Evolutionary conservation across 23 red algal species (phyloP).

Genomic region (Agarophyton chilense): DNA sequence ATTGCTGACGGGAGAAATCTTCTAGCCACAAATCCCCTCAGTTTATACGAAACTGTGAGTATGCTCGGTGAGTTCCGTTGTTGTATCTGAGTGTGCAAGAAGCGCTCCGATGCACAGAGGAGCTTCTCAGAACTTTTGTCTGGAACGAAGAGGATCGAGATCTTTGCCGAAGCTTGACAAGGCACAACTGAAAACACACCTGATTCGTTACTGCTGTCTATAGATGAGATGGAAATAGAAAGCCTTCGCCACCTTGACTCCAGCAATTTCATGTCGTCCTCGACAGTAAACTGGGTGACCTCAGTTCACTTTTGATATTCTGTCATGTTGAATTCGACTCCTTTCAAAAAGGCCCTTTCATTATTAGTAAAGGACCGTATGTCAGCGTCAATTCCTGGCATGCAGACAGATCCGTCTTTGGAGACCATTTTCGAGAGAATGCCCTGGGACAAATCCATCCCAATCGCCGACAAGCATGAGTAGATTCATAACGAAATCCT

Average conservation of each 20-base stretch:
- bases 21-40: conserved; percentile 88
- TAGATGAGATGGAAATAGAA: too few species aligned
- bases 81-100: conserved; percentile 70
- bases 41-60: conserved; percentile 46
- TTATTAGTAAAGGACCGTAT: conserved; percentile 30
- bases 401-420: conserved; percentile 42
- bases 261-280: conserved; percentile 43
- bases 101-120: conserved; percentile 28
- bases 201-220: too few species aligned
- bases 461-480: conserved; percentile 91
- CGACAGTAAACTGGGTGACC: conserved; percentile 43
- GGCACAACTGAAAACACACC: too few species aligned
- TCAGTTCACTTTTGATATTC: conserved; percentile 64
- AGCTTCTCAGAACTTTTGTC: conserved; percentile 82
- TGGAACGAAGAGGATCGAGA: conserved; percentile 89
- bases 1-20: conserved; percentile 47
- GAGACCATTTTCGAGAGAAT: conserved; percentile 70
- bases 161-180: conserved; percentile 44
- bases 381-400: too few species aligned
- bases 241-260: too few species aligned
- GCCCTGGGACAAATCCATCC: conserved; percentile 85
- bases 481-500: conserved; percentile 93
- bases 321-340: conserved; percentile 44
- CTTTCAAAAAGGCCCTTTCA: conserved; percentile 32
- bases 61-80: conserved; percentile 77